A percentile compares a stretch with the other conserved stretches of the same genome.
Evolutionary conservation across 2,329 filamentous ascomycete species (phyloP).

Genomic region (Phaeosphaeria sp.): DNA sequence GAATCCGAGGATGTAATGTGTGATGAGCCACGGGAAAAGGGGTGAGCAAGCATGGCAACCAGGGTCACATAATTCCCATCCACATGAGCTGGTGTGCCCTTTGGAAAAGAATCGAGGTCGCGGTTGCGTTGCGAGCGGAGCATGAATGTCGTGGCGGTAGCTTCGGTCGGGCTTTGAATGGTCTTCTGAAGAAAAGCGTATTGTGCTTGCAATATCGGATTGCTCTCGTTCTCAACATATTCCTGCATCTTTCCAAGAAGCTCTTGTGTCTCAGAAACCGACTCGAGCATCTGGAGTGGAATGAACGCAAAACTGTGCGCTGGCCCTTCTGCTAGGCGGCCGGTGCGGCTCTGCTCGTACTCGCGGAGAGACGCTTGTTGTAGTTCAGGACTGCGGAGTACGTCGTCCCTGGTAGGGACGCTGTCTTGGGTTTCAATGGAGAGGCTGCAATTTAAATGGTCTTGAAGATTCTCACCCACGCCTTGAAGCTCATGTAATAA

Average conservation of each 20-base stretch:
- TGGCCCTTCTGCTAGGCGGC: conserved; percentile 22
- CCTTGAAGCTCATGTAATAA: conserved; percentile 63
- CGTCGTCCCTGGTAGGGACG: conserved; percentile 17
- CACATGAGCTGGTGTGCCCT: conserved; percentile 12
- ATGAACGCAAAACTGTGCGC: conserved; percentile 29
- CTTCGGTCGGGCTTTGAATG: conserved; percentile 21
- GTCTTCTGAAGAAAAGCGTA: conserved; percentile 19
- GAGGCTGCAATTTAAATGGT: conserved; percentile 52
- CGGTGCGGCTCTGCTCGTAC: conserved; percentile 21
- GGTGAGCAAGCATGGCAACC: conserved; percentile 33
- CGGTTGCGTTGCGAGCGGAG: conserved; percentile 18
- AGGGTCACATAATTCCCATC: conserved; percentile 23
- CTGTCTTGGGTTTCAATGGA: conserved; percentile 5
- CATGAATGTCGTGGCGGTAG: conserved; percentile 24
- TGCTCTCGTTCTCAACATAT: background rate
- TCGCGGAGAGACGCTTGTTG: conserved; percentile 15
- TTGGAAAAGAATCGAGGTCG: conserved; percentile 10
- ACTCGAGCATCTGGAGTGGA: conserved; percentile 25
- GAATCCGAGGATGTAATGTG: conserved; percentile 48
- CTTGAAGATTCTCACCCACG: conserved; percentile 68
- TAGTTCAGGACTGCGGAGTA: conserved; percentile 11
- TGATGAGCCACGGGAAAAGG: conserved; percentile 51
- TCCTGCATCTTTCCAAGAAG: conserved; percentile 11
- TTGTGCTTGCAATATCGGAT: conserved; percentile 11
- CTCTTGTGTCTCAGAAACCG: conserved; percentile 14